These are phyloP conservation scores for Ephemerocybe angulata DNA, from an alignment of 768 basidiomycete species.

Conservation along the genomic window DNA sequence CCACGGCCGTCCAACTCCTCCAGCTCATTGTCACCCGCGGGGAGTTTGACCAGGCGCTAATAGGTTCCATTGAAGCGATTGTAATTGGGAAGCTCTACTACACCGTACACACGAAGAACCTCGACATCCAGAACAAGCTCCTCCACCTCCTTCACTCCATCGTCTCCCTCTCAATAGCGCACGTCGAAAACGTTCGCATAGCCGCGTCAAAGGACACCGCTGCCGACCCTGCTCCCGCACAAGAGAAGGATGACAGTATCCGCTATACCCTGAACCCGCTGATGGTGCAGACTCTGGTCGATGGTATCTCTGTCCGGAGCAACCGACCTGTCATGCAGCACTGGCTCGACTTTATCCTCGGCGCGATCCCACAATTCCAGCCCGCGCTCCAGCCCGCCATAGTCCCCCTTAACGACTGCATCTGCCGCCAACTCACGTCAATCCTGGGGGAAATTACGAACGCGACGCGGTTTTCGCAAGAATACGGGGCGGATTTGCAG, in stretches of 20 bases:
- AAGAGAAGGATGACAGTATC: constrained; percentile 26
- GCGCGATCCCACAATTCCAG: constrained; percentile 85
- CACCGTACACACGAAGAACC: constrained; percentile 61
- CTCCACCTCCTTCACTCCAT: constrained; percentile 87
- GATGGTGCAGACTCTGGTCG: constrained; percentile 72
- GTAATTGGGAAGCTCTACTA: constrained; percentile 75
- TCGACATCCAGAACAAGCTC: constrained; percentile 91
- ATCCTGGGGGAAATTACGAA: constrained; percentile 53
- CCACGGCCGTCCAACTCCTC: constrained; percentile 72
- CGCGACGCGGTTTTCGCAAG: constrained; percentile 34
- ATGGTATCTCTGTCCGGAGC: constrained; percentile 64
- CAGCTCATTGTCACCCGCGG: constrained; percentile 81
- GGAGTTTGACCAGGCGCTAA: constrained; percentile 58
- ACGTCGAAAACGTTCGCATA: constrained; percentile 27
- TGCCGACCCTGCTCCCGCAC: constrained; percentile 2
- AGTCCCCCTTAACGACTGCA: constrained; percentile 71
- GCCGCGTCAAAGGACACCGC: constrained; percentile 13
- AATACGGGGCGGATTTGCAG: constrained; percentile 38
- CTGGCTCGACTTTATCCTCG: constrained; percentile 94
- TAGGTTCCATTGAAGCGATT: constrained; percentile 65
- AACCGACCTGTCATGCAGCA: constrained; percentile 87
- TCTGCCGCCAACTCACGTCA: constrained; percentile 65
- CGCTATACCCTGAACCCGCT: constrained; percentile 65
- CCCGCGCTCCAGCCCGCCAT: constrained; percentile 64
- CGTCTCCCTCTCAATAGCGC: constrained; percentile 58